A percentile compares a stretch with the other conserved stretches of the same genome.
phyloP scores from a whole-genome alignment of 2,329 filamentous ascomycete genomes.

The Fusarium pilosicola region DNA sequence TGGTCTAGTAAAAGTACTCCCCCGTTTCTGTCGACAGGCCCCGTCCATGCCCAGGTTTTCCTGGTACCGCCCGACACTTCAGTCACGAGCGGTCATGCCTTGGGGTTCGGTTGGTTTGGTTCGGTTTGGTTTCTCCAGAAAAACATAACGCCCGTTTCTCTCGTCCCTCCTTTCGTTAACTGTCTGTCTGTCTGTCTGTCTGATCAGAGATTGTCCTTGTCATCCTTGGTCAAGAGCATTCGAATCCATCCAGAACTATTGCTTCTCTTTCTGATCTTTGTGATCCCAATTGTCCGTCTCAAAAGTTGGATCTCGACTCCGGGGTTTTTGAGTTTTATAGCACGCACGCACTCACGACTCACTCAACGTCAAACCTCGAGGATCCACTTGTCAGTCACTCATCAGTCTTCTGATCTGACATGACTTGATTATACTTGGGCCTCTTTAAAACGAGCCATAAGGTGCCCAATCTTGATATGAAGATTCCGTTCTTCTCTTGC shows the following conservation, averaged over 20 bases:
- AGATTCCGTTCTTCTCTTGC: neutral
- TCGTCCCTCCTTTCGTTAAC: slow-evolving; percentile 30
- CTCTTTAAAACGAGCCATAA: slow-evolving; percentile 23
- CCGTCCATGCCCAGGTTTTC: slow-evolving; percentile 8
- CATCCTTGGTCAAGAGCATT: slow-evolving; percentile 3
- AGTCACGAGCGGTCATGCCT: slow-evolving; percentile 39
- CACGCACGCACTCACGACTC: neutral
- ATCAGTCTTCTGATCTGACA: slow-evolving; percentile 32
- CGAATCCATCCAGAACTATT: neutral
- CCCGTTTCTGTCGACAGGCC: slow-evolving; percentile 30
- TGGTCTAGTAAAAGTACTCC: slow-evolving; percentile 35
- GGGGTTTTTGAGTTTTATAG: slow-evolving; percentile 1
- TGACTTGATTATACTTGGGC: slow-evolving; percentile 22
- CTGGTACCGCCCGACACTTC: slow-evolving; percentile 31
- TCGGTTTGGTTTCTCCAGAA: slow-evolving; percentile 29
- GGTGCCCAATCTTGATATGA: slow-evolving; percentile 4
- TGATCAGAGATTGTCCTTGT: slow-evolving; percentile 3
- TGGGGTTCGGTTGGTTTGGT: slow-evolving; percentile 12
- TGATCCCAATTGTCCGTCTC: neutral
- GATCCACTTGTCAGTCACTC: slow-evolving; percentile 32
- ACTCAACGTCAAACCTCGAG: slow-evolving; percentile 5
- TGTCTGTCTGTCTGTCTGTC: slow-evolving; percentile 13
- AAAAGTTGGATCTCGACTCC: neutral
- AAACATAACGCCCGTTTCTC: slow-evolving; percentile 31
- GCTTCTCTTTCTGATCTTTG: slow-evolving; percentile 1